phyloP scores from a whole-genome alignment of 169 alveolate genomes.

The Cryptosporidium parvum region DNA sequence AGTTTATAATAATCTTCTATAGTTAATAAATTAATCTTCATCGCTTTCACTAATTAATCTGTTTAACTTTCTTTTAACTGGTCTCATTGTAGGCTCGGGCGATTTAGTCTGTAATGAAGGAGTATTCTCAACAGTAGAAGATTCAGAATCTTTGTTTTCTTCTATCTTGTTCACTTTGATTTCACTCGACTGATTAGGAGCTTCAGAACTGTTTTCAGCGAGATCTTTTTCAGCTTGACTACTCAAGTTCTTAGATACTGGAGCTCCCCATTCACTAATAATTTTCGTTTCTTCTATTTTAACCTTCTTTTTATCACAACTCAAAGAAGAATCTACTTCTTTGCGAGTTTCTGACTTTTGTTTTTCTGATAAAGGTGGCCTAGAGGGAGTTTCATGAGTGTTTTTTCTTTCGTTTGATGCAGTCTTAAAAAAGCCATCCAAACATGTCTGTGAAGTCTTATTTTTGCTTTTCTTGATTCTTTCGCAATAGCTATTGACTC shows the following conservation, averaged over 20 bases:
- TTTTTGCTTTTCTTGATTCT: conserved; percentile 51
- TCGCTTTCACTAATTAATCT: background rate
- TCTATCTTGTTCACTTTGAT: background rate
- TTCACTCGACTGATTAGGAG: background rate
- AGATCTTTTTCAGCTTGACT: background rate
- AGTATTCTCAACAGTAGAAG: background rate
- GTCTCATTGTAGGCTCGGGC: background rate
- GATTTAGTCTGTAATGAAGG: background rate
- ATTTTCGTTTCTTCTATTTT: background rate
- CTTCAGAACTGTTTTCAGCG: background rate
- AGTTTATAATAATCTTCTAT: background rate
- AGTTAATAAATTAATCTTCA: background rate
- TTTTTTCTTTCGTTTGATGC: background rate
- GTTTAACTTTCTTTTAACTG: conserved; percentile 7
- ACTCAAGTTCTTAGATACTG: background rate
- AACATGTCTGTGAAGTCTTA: conserved; percentile 62
- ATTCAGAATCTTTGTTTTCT: background rate
- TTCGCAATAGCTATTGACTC: conserved; percentile 79
- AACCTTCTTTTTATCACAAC: background rate
- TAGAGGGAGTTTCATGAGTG: background rate
- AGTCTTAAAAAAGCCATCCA: conserved; percentile 45
- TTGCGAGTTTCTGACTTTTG: background rate
- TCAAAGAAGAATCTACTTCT: background rate
- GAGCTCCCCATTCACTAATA: background rate
- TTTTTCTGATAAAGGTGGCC: background rate